Evolutionary conservation across 805 yeast species (phyloP), one percentile per base, ranked within the genome.

Genomic region (Saccharomycopsis capsularis): DNA sequence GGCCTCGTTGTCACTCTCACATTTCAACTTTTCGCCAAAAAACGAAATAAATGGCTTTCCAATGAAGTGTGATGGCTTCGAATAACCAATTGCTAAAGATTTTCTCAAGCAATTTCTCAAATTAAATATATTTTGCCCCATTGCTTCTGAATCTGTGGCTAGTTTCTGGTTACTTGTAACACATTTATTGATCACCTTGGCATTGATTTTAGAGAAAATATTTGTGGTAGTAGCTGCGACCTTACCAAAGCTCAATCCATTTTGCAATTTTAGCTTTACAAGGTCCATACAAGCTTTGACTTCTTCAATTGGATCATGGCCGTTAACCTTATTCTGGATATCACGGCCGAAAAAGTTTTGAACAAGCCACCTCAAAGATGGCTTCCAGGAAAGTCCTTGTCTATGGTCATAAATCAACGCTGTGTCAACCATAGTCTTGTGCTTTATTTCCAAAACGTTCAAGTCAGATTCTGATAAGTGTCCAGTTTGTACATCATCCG

Each of bases 391-490:
- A 0, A 82, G 82, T 0, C 97, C 97, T 30, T 85, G 71, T n/a
- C 78, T 75, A 61, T 89, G 96, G 47, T 88, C 88, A 64, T 69
- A 85, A 9, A 82, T 68, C 1, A 85, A 56, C 0, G 96, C 72
- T 0, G 98, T 91, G 64, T 91, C 99, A 13, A 91, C 77, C 23
- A 90, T 72, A 15, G 66, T 69, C 1, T 85, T 82, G 61, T 91
- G 98, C 42, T 80, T 72, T 15, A 93, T 57, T 56, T 75, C 73
- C 60, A 93, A 64, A 2, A 81, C 95, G 7, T 73, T 69, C 43
- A 91, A 68, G 63, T 91, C 99, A 21, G 83, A 80, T 54, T 90
- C 91, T 27, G 93, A 68, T 0, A 98, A 91, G 62, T 91, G 99
- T 1, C 99, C 98, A 46, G 90, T 75, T 21, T 93, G 60, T 13